These are phyloP conservation scores for Coemansia sp. DNA, from an alignment of 192 early-diverging fungal species.

Conservation along the genomic window DNA sequence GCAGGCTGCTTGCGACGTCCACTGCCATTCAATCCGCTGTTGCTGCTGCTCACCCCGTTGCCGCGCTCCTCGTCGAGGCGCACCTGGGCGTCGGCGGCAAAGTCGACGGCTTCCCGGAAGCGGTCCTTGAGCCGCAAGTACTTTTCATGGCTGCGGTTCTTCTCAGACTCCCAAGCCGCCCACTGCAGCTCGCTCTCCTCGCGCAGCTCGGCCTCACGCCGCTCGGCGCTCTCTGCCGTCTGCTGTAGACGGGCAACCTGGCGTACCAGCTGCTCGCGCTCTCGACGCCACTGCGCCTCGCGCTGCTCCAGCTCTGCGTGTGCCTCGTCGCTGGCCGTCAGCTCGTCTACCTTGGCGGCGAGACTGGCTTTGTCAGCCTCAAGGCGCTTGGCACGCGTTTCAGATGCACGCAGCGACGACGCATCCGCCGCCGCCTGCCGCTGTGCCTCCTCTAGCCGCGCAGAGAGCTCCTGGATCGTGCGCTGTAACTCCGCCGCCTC, in stretches of 20 bases:
- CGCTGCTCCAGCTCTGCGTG: conserved; percentile 17
- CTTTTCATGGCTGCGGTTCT: conserved; percentile 33
- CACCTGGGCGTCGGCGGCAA: conserved; percentile 24
- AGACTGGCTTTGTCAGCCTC: conserved; percentile 25
- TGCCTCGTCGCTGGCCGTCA: conserved; percentile 11
- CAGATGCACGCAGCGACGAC: conserved; percentile 13
- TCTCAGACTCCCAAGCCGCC: conserved; percentile 42
- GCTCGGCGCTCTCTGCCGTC: conserved; percentile 27
- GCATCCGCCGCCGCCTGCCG: conserved; percentile 18
- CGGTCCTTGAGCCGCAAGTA: conserved; percentile 30
- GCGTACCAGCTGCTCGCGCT: conserved; percentile 36
- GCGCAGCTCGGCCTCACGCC: conserved; percentile 40
- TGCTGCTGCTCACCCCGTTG: background rate
- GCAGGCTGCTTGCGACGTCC: background rate
- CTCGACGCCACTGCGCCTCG: conserved; percentile 25
- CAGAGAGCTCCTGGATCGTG: conserved; percentile 26
- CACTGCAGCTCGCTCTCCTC: conserved; percentile 42
- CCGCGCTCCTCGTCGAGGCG: conserved; percentile 23
- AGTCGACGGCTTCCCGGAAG: conserved; percentile 38
- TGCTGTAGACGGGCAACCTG: conserved; percentile 34
- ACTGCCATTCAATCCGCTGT: background rate
- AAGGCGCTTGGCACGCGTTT: conserved; percentile 19
- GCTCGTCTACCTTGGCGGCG: conserved; percentile 17
- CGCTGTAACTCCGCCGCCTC: conserved; percentile 17
- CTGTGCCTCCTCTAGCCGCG: conserved; percentile 22